phyloP scores from a whole-genome alignment of 257 asterid species.

The Rhazya stricta region DNA sequence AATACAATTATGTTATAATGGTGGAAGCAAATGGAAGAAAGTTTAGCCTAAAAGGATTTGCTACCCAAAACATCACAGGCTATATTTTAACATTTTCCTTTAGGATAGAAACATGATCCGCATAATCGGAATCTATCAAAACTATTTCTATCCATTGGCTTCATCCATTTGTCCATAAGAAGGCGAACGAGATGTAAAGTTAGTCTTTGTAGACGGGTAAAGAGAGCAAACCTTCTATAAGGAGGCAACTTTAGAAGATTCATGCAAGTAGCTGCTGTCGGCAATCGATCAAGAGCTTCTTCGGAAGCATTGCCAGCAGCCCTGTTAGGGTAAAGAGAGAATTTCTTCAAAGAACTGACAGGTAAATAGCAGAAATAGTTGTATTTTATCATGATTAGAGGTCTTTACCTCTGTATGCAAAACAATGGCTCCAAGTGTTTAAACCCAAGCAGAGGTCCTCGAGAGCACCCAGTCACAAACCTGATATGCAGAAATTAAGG shows the following conservation, averaged over 20 bases:
- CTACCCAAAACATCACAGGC: neutral
- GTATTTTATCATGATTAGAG: neutral
- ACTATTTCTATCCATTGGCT: neutral
- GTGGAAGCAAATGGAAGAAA: neutral
- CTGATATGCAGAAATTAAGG: constrained; percentile 31
- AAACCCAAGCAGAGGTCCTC: constrained; percentile 97
- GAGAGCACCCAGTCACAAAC: constrained; percentile 96
- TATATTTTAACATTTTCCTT: too few species aligned
- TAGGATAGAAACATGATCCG: neutral
- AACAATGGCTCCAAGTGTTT: constrained; percentile 84
- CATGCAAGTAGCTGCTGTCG: constrained; percentile 99
- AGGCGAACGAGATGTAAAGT: too few species aligned
- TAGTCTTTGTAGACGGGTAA: neutral
- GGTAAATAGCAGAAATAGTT: neutral
- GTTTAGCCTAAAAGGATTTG: neutral
- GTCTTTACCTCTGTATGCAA: constrained; percentile 77
- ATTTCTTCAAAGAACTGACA: neutral
- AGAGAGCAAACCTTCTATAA: constrained; percentile 61
- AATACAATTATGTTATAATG: neutral
- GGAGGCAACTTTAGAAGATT: constrained; percentile 98
- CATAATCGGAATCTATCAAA: neutral
- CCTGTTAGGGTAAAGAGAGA: constrained; percentile 32
- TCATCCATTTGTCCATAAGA: neutral
- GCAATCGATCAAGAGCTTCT: constrained; percentile 82
- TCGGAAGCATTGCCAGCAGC: constrained; percentile 89